Evolutionary conservation across 2,329 filamentous ascomycete genomes (phyloP), one percentile per base, ranked within the genome.

Genomic region (Phyllosticta paracitricarpa): DNA sequence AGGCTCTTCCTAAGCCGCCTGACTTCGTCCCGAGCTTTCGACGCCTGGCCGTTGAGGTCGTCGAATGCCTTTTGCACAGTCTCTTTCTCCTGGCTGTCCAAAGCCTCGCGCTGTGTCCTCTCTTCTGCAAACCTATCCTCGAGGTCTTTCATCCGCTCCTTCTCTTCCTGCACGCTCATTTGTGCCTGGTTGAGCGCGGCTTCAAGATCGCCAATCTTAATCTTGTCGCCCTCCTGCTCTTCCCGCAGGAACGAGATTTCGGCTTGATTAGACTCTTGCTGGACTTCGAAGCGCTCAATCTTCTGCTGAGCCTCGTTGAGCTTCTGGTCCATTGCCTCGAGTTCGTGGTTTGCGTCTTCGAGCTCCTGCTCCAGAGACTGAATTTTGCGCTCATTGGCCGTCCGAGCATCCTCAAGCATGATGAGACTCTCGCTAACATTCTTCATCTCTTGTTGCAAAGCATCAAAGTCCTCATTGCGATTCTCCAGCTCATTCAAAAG

Each of bases 151-250:
- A 77, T 69, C 59, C 76, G 86, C 63, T 97, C 92, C 73, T 88
- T 89, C 73, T 96, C 91, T 58, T 94, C 91, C 61, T 88, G 84
- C n/a, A 96, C 78, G 56, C 79, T 84, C 69, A 91, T 85, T 71
- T 95, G 89, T n/a, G 86, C 83, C 61, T 85, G 88, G 68, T 89
- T 89, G 48, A 97, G 77, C 14, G 87, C 85, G 8, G 90, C 89
- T 70, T 97, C 92, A 7, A 97, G 80, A 69, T 97, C 91, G 48
- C 93, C 91, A 68, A 99, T 97, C 75, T 91, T 92, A 72, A 99
- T 96, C 81, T 99, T 99, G 78, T 99, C 94, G 19, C 84, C 85
- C 75, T 99, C 94, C 74, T 99, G 94, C 77, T 99, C 94, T 71
- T 99, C 94, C 1, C 94, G 87, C 57, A 99, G 75, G 81, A 99